Evolutionary conservation across 164 flowering plant genomes (phyloP), one percentile per base, ranked within the genome.

Genomic region (Sedum album): DNA sequence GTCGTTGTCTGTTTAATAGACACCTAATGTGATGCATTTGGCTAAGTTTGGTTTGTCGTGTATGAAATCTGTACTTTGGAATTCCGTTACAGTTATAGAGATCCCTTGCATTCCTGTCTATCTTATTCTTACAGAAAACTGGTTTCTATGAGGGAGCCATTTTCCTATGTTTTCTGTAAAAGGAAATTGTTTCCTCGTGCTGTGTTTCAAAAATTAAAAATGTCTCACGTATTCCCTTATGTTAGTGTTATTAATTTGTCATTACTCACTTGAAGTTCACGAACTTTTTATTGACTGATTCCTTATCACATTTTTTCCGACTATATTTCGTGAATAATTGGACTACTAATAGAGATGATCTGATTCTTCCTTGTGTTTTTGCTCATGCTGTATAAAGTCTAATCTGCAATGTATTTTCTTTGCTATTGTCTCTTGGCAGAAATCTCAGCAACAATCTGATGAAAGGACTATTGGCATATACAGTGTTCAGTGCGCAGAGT

Each of bases 401-500:
- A 1, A n/a, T 51, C 5, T 21, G 6, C 13, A 21, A 1, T 51
- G 25, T 9, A 7, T 55, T 55, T 25, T 13, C 4, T 15, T 55
- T 55, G 31, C n/a, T 25, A 55, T 17, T 60, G 68, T 71, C 57
- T 69, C 44, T 5, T 66, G 67, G 65, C 76, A 79, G 80, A 69
- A 62, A 66, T 18, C 73, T 42, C 67, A 23, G 20, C 4, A 25
- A 14, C 20, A 31, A 5, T 1, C 9, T 35, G 26, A 73, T 5
- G 61, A 55, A 55, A 25, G 61, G 31, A 71, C 78, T 0, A 57
- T 79, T 49, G 79, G 79, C 66, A 14, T 69, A 20, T 90, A 73
- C 76, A 89, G 88, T 41, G 88, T 72, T 28, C 95, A 93, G 62
- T 93, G 98, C 72, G 80, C 62, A 26, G 72, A 85, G 61, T 90